Conservation (phyloP, 495 filamentous ascomycete genomes). For the Geoglossum glabrum region DNA sequence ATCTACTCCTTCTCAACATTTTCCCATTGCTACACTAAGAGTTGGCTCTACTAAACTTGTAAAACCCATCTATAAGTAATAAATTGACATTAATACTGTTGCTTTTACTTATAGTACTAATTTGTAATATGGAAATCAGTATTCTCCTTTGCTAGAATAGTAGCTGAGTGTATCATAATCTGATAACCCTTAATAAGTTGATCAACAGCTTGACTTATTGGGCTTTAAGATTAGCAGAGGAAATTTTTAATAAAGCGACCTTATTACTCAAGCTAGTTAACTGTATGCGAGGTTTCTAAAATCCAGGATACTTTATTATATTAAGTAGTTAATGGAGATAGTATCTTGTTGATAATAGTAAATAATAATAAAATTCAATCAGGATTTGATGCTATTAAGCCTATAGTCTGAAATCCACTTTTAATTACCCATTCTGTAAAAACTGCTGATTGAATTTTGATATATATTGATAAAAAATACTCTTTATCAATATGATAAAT, state of each 20-base stretch:
- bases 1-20: no score
- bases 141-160: not conserved
- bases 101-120: not conserved
- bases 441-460: conserved; percentile 2
- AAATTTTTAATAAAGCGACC: not conserved
- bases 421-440: conserved; percentile 7
- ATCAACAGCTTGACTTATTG: not conserved
- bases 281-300: not conserved
- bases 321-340: not conserved
- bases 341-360: not conserved
- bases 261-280: not conserved
- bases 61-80: not conserved
- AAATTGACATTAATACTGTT: not conserved
- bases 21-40: no score
- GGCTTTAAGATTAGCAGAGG: not conserved
- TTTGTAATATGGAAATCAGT: not conserved
- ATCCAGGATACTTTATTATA: not conserved
- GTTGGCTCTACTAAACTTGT: no score
- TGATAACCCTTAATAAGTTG: not conserved
- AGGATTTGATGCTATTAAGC: conserved; percentile 5
- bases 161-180: not conserved
- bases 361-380: not conserved
- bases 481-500: conserved; percentile 9
- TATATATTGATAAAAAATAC: conserved; percentile 6
- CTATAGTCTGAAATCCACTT: conserved; percentile 7